Conservation (phyloP, 352 stramenopile species). For the Phytophthora aleatoria region DNA sequence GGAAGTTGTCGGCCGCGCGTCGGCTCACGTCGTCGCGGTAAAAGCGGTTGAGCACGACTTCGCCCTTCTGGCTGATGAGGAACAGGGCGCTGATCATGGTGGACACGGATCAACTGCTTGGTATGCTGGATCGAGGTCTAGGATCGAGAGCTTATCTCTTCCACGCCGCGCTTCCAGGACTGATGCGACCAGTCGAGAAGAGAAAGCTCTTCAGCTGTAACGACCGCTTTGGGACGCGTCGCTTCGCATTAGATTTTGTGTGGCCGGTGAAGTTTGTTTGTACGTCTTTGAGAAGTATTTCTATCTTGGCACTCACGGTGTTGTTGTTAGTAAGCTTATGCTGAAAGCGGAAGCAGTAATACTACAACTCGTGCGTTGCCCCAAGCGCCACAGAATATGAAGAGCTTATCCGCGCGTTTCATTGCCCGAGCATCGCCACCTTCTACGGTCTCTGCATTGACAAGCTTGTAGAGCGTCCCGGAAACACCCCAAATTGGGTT, state of each 20-base stretch:
- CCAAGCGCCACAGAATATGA: no score
- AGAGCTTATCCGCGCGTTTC: no score
- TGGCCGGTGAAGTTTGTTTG: no score
- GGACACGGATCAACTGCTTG: background rate
- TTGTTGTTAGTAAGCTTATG: no score
- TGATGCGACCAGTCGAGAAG: constrained; percentile 25
- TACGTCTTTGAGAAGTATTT: background rate
- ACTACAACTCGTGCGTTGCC: no score
- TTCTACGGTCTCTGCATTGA: no score
- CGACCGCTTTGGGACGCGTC: constrained; percentile 10
- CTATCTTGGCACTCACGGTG: no score
- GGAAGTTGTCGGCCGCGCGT: constrained; percentile 70
- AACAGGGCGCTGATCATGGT: constrained; percentile 83
- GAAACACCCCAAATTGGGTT: no score
- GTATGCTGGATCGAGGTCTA: background rate
- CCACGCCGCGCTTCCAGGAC: constrained; percentile 30
- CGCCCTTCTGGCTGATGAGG: constrained; percentile 83
- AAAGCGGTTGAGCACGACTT: constrained; percentile 84
- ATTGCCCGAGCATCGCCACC: no score
- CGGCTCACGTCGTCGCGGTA: constrained; percentile 83
- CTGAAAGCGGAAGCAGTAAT: no score
- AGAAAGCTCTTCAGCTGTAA: constrained; percentile 22
- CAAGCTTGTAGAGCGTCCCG: no score
- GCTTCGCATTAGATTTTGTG: constrained; percentile 5
- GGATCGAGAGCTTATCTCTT: constrained; percentile 19